These are phyloP conservation scores for Saccharomycopsis sp. DNA, from an alignment of 805 yeast species.

Conservation along the genomic window DNA sequence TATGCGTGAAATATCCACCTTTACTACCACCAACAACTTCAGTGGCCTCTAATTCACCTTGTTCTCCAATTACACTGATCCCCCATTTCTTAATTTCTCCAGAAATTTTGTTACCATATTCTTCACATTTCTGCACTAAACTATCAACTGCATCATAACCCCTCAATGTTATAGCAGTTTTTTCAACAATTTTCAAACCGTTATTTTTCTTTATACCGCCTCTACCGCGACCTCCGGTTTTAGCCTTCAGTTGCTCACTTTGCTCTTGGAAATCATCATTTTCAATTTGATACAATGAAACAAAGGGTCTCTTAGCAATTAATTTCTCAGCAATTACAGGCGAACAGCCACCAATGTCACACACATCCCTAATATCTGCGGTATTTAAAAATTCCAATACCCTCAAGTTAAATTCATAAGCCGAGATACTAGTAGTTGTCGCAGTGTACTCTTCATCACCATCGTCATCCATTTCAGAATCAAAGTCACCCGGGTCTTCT, in stretches of 20 bases:
- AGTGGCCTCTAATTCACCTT: constrained; percentile 61
- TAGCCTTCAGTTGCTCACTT: constrained; percentile 24
- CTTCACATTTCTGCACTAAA: constrained; percentile 76
- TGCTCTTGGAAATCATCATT: constrained; percentile 44
- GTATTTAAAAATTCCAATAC: constrained; percentile 72
- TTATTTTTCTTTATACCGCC: constrained; percentile 45
- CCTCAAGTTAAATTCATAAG: constrained; percentile 28
- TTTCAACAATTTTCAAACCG: constrained; percentile 71
- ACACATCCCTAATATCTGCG: constrained; percentile 66
- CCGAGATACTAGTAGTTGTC: too few species aligned
- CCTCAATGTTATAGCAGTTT: constrained; percentile 58
- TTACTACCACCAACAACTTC: constrained; percentile 36
- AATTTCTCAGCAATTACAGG: constrained; percentile 59
- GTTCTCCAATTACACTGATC: constrained; percentile 56
- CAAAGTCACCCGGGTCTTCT: constrained; percentile 45
- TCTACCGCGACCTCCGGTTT: constrained; percentile 30
- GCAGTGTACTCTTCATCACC: constrained; percentile 24
- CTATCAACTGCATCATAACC: constrained; percentile 95
- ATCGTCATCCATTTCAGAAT: constrained; percentile 38
- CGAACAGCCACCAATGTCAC: constrained; percentile 70
- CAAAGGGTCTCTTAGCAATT: constrained; percentile 65
- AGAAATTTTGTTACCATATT: constrained; percentile 65
- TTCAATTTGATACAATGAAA: constrained; percentile 50
- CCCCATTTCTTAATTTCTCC: constrained; percentile 83
- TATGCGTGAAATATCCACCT: constrained; percentile 48